Evolutionary conservation across 1,284 basidiomycete species (phyloP).

Genomic region (Papiliotrema flavescens): DNA sequence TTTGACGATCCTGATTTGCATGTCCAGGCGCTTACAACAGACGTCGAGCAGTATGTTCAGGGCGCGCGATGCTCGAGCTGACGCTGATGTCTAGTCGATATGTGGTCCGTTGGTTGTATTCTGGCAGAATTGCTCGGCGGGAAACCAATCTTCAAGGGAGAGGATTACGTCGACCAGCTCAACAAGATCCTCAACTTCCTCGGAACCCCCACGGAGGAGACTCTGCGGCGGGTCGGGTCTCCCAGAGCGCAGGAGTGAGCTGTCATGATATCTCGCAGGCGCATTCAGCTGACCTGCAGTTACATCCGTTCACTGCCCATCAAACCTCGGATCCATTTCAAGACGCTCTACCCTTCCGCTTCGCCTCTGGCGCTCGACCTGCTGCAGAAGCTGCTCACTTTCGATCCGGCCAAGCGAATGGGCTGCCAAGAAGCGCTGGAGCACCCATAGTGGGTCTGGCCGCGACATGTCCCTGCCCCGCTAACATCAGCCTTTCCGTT

Average conservation of each 20-base stretch:
- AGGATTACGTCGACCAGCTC: slow-evolving; percentile 97
- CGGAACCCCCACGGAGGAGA: slow-evolving; percentile 94
- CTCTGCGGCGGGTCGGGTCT: slow-evolving; percentile 88
- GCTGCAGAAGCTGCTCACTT: slow-evolving; percentile 84
- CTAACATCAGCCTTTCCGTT: slow-evolving; percentile 58
- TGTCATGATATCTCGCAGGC: too few relatives aligned
- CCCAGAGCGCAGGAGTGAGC: slow-evolving; percentile 63
- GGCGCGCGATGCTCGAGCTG: not conserved
- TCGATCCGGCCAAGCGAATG: slow-evolving; percentile 93
- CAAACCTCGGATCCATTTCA: slow-evolving; percentile 89
- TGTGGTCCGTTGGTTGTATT: slow-evolving; percentile 98
- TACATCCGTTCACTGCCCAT: slow-evolving; percentile 98
- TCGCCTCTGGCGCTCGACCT: slow-evolving; percentile 93
- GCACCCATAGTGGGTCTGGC: slow-evolving; percentile 76
- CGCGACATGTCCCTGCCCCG: not conserved
- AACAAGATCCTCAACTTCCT: slow-evolving; percentile 98
- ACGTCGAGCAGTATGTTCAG: slow-evolving; percentile 51
- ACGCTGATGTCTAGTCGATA: slow-evolving; percentile 64
- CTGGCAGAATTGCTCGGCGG: slow-evolving; percentile 94
- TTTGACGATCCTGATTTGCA: too few relatives aligned
- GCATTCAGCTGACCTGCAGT: too few relatives aligned
- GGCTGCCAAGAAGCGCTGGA: slow-evolving; percentile 92
- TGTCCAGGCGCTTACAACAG: slow-evolving; percentile 29
- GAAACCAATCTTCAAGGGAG: slow-evolving; percentile 96
- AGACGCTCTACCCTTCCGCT: slow-evolving; percentile 85